These are phyloP conservation scores for Clavulina sp. DNA, from an alignment of 768 basidiomycete species.

Conservation along the genomic window DNA sequence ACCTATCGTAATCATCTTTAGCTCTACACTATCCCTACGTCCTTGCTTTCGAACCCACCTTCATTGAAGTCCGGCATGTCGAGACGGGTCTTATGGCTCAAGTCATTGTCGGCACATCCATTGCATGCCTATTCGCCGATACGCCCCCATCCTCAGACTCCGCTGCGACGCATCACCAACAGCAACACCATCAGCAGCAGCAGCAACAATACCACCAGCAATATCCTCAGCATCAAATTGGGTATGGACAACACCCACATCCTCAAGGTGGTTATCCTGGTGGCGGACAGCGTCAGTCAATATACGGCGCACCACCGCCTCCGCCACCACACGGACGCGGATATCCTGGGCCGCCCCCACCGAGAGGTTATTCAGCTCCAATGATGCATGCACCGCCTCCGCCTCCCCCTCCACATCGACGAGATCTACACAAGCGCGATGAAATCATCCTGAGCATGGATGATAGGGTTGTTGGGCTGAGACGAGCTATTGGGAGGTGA, in stretches of 20 bases:
- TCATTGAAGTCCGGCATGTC: slow-evolving; percentile 92
- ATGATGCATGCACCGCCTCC: slow-evolving; percentile 24
- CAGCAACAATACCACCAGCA: slow-evolving; percentile 18
- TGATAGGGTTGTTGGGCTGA: slow-evolving; percentile 61
- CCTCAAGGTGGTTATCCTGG: neutral
- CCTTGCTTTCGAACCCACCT: slow-evolving; percentile 87
- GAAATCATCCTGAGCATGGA: slow-evolving; percentile 86
- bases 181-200: slow-evolving; percentile 10
- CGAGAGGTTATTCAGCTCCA: too few species aligned
- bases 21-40: slow-evolving; percentile 95
- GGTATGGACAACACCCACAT: neutral
- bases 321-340: slow-evolving; percentile 29
- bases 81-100: slow-evolving; percentile 83
- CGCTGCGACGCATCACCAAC: slow-evolving; percentile 23
- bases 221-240: slow-evolving; percentile 6
- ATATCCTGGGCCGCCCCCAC: too few species aligned
- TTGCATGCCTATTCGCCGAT: slow-evolving; percentile 84
- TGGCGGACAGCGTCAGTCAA: too few species aligned
- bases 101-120: slow-evolving; percentile 84
- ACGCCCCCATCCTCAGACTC: slow-evolving; percentile 75
- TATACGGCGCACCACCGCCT: slow-evolving; percentile 23
- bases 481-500: too few species aligned
- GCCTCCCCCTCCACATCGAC: slow-evolving; percentile 27
- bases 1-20: slow-evolving; percentile 18
- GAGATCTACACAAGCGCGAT: slow-evolving; percentile 21